A percentile compares a stretch with the other conserved stretches of the same genome.
These are phyloP conservation scores for Lolium multiflorum DNA, from an alignment of 176 grass and related monocot genomes.

Conservation along the genomic window DNA sequence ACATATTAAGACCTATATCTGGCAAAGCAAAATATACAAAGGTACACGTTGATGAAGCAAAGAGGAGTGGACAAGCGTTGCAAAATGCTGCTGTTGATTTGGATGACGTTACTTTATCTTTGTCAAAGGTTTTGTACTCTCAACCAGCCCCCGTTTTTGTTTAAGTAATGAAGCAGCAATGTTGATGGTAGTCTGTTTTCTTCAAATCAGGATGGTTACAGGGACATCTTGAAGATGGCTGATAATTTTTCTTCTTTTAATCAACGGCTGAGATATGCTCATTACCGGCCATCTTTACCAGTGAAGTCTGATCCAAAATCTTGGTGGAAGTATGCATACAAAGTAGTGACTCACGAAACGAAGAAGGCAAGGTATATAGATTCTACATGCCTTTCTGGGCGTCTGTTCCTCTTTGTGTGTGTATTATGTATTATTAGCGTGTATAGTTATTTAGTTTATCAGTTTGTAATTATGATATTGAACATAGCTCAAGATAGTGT, in stretches of 20 bases:
- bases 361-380: conserved; percentile 84
- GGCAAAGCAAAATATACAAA: conserved; percentile 95
- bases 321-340: conserved; percentile 96
- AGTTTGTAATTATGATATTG: conserved; percentile 18
- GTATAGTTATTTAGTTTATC: conserved; percentile 30
- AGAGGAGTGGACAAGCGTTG: conserved; percentile 79
- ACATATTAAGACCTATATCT: conserved; percentile 87
- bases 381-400: conserved; percentile 32
- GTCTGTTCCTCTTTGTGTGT: conserved; percentile 9
- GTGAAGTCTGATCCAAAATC: conserved; percentile 78
- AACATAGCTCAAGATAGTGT: conserved; percentile 4
- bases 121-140: conserved; percentile 74
- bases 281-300: conserved; percentile 78
- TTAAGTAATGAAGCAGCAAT: conserved; percentile 13
- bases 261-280: conserved; percentile 87
- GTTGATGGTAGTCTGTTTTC: conserved; percentile 27
- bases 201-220: conserved; percentile 80
- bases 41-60: conserved; percentile 74
- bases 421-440: conserved; percentile 28
- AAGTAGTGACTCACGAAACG: conserved; percentile 77
- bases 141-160: not conserved
- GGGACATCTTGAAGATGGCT: conserved; percentile 93
- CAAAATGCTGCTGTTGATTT: conserved; percentile 92
- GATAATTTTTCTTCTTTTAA: conserved; percentile 99
- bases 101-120: conserved; percentile 92